Conservation (phyloP, 176 grass and related monocot species). For the Panicum miliaceum region DNA sequence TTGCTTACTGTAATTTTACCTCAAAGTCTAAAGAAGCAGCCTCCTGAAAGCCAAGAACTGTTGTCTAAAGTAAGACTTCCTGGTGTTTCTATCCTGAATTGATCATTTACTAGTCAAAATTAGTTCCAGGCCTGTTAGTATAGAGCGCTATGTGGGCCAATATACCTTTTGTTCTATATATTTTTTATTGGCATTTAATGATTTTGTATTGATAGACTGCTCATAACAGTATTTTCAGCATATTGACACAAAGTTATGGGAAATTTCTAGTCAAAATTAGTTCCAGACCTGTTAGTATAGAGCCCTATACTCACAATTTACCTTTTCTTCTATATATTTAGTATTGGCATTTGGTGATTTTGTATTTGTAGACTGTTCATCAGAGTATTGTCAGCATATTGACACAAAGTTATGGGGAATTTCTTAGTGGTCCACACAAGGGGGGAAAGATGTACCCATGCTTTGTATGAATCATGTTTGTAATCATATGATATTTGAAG, state of each 20-base stretch:
- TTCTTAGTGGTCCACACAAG: neutral
- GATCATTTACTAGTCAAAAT: conserved; percentile 24
- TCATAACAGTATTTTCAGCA: neutral
- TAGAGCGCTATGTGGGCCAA: neutral
- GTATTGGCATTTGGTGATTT: neutral
- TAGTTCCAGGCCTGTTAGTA: neutral
- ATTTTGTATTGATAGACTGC: neutral
- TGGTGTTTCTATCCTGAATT: conserved; percentile 13
- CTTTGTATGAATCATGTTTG: conserved; percentile 16
- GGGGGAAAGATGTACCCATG: conserved; percentile 2
- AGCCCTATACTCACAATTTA: neutral
- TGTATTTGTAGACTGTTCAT: neutral
- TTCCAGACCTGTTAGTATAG: neutral
- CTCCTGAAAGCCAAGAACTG: conserved; percentile 96
- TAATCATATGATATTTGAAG: neutral
- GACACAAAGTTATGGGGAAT: neutral
- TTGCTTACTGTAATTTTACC: conserved; percentile 99
- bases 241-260: conserved; percentile 6
- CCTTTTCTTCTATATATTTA: conserved; percentile 10
- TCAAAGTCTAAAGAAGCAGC: conserved; percentile 92
- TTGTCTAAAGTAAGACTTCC: conserved; percentile 79
- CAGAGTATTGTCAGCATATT: neutral
- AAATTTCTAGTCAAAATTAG: conserved; percentile 14
- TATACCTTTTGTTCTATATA: neutral
- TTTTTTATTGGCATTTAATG: neutral